A percentile compares a stretch with the other conserved stretches of the same genome.
These are phyloP conservation scores for Daldinia childiae DNA, from an alignment of 495 filamentous ascomycete genomes.

Conservation along the genomic window DNA sequence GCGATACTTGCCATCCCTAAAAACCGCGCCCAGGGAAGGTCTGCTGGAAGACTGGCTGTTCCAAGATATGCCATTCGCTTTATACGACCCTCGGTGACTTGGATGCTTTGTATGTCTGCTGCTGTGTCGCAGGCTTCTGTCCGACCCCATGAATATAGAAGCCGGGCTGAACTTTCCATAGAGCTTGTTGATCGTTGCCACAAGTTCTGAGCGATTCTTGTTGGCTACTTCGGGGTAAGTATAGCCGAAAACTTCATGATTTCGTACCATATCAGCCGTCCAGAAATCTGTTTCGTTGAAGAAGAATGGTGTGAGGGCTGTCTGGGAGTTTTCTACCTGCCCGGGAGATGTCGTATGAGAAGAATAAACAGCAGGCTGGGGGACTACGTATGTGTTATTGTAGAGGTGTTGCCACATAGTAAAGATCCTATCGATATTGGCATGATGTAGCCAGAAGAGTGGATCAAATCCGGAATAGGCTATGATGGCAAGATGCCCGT, in stretches of 20 bases:
- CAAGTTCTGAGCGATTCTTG: slow-evolving; percentile 48
- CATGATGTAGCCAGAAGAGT: slow-evolving; percentile 74
- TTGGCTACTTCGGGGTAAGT: slow-evolving; percentile 66
- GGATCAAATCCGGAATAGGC: slow-evolving; percentile 78
- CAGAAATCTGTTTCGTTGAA: slow-evolving; percentile 57
- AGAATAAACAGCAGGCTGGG: slow-evolving; percentile 54
- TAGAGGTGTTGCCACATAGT: slow-evolving; percentile 78
- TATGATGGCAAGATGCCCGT: slow-evolving; percentile 72
- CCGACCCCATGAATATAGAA: slow-evolving; percentile 41
- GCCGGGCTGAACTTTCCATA: slow-evolving; percentile 60
- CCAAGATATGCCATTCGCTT: slow-evolving; percentile 34
- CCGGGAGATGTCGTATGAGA: slow-evolving; percentile 63
- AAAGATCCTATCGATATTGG: slow-evolving; percentile 73
- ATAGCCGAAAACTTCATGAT: slow-evolving; percentile 63
- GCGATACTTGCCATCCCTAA: slow-evolving; percentile 50
- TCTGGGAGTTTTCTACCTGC: slow-evolving; percentile 51
- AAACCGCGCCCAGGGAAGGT: slow-evolving; percentile 34
- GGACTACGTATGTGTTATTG: slow-evolving; percentile 64
- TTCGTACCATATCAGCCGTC: slow-evolving; percentile 57
- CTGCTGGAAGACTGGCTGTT: slow-evolving; percentile 31
- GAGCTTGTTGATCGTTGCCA: slow-evolving; percentile 61
- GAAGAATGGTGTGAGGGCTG: slow-evolving; percentile 59
- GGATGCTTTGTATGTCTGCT: neutral
- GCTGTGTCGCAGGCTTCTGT: slow-evolving; percentile 5
- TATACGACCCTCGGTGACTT: slow-evolving; percentile 1